Base-by-base conservation (phyloP, 495 filamentous ascomycete species). In the Penicillium maclennaniae region DNA sequence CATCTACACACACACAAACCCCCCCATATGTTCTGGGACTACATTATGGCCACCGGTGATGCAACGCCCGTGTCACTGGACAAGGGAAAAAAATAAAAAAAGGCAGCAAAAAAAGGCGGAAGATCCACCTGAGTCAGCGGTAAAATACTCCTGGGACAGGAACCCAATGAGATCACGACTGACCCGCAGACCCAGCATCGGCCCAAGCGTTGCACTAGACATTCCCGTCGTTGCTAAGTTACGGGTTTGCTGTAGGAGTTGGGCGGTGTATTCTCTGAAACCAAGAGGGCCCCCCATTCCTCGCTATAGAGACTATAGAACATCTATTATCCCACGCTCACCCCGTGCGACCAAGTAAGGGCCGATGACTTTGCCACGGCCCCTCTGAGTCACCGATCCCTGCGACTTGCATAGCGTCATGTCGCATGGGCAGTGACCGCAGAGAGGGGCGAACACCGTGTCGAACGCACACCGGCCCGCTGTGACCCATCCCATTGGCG, bases 281-380 rank as follows among this genome's bases (percentile, higher is more conserved):
- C 5, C 23, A 2, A 23, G 23, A 23, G 23, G 23, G 38, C 38
- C 19, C 38, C 1, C 17, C 37, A 40, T 10, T 39, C 34, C n/a
- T 39, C 14, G 17, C 37, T 39, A 39, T 7, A 39, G 14, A 14
- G n/a, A 40, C 38, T 34, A 43, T 25, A 42, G 20, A 49, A 49
- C 39, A 26, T n/a, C 3, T n/a, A 27, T 26, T n/a, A 40, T 40
- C 38, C 19, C 45, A 15, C 38, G n/a, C 49, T 34, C 19, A 34
- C 60, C 56, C 56, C 55, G 63, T 64, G 59, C 63, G 49, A 64
- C 63, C 55, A 62, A 51, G 63, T 53, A 66, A 61, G 61, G 63
- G 50, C 54, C 26, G 48, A 37, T 56, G 50, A 61, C 48, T 51
- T 51, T 50, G 44, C 43, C 55, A 51, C 46, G 28, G 15, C 47